Base-by-base conservation (phyloP, 768 basidiomycete genomes). In the Phlebiopsis flavidoalba region DNA sequence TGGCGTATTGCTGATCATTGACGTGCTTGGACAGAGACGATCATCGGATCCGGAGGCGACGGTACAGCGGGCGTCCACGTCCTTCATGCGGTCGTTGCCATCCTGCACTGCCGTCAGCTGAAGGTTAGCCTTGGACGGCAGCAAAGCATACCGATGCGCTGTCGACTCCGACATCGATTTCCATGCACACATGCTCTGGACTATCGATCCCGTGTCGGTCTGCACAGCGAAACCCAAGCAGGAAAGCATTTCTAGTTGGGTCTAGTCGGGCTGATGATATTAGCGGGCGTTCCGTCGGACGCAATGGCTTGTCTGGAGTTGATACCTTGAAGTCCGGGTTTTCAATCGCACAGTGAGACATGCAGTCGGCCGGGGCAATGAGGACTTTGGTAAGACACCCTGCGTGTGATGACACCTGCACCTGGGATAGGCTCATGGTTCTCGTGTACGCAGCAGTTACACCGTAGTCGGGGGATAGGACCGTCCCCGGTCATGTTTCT, bases 21-120 rank as follows among this genome's bases (percentile, higher is more conserved):
- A 43, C 54, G n/a, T 21, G 2, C 12, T 17, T 43, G 40, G 40
- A 43, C 40, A 43, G 8, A 11, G 54, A 55, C 36, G 54, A 19
- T 12, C 8, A n/a, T n/a, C n/a, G n/a, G n/a, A n/a, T 21, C 11
- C 54, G 21, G 36, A 36, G 40, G 37, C 40, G 54, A 43, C 54
- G 54, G 43, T 55, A 55, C 54, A 55, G 54, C 54, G 54, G n/a
- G 54, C 24, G 54, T 17, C 54, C 37, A 24, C 40, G 43, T 43
- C n/a, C 54, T 22, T n/a, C 40, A 26, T 36, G 40, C 54, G 24
- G 48, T 21, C 17, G 24, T 48, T 19, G 12, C 11, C 11, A 17
- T 17, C 40, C 11, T 43, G 40, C 40, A 43, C 40, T 43, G 40
- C 40, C 40, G 40, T 43, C 40, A 43, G 40, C 40, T 43, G 40